Conservation (phyloP, 257 asterid species). For the Nicotiana paniculata region DNA sequence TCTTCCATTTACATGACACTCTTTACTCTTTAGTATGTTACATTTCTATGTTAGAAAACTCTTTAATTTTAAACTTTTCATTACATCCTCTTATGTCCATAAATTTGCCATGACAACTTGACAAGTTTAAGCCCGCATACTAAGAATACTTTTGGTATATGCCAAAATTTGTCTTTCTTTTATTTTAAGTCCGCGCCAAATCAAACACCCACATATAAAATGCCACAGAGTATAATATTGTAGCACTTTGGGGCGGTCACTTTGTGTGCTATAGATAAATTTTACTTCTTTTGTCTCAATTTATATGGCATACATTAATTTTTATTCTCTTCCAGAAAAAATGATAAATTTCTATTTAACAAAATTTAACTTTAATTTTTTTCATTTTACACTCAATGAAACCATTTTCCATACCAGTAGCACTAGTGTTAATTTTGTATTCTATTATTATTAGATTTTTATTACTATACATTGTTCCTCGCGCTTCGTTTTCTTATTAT, state of each 20-base stretch:
- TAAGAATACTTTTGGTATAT: background rate
- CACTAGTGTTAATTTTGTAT: no score
- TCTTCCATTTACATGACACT: background rate
- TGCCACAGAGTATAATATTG: no score
- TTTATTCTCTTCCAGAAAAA: background rate
- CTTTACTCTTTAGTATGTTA: background rate
- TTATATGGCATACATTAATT: no score
- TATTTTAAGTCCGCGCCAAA: background rate
- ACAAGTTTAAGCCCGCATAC: background rate
- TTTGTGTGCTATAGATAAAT: no score
- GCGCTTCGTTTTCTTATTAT: no score
- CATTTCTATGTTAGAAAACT: background rate
- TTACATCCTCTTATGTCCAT: background rate
- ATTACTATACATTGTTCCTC: no score
- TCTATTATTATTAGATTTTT: no score
- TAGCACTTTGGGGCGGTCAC: no score
- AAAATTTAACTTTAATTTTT: no score
- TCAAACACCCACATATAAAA: background rate
- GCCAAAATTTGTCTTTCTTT: background rate
- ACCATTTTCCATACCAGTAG: no score
- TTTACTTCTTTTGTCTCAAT: no score
- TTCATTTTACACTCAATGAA: accelerated
- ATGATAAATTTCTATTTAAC: background rate
- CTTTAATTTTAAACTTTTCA: background rate
- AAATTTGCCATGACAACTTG: background rate